These are phyloP conservation scores for Truncatella angustata DNA, from an alignment of 2,329 filamentous ascomycete species.

Conservation along the genomic window DNA sequence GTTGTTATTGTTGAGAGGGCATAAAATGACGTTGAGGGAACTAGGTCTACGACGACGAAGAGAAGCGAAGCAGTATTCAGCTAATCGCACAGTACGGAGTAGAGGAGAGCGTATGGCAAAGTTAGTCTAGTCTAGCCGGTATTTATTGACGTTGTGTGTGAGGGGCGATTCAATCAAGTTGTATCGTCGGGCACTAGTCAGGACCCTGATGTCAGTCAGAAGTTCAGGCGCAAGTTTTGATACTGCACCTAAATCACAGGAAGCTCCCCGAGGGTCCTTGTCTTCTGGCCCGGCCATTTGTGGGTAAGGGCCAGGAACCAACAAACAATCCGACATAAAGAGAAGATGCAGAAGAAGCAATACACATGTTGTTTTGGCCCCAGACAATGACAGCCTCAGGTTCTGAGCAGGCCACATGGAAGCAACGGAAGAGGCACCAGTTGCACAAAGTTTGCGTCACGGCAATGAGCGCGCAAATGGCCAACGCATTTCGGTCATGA, in stretches of 20 bases:
- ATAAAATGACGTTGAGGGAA: too few species aligned
- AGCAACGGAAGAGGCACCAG: not conserved
- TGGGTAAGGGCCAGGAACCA: not conserved
- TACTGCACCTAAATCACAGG: too few species aligned
- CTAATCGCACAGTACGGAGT: too few species aligned
- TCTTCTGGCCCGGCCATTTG: not conserved
- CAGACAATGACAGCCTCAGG: not conserved
- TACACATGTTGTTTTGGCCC: not conserved
- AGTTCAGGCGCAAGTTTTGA: conserved; percentile 2
- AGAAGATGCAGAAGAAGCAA: not conserved
- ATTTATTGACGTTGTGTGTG: not conserved
- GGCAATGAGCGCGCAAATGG: conserved; percentile 14
- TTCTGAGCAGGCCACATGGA: not conserved
- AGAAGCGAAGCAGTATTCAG: too few species aligned
- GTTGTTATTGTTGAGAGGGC: too few species aligned
- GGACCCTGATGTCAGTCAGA: conserved; percentile 11
- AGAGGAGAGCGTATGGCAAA: too few species aligned
- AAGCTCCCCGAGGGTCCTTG: not conserved
- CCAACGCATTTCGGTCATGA: conserved; percentile 10
- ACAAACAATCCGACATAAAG: too few species aligned
- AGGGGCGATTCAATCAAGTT: not conserved
- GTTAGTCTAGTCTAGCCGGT: too few species aligned
- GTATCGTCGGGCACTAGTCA: conserved; percentile 7
- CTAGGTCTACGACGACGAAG: too few species aligned
- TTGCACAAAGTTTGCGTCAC: conserved; percentile 11